These are phyloP conservation scores for Salix brachista DNA, from an alignment of 345 rosid species.

Conservation along the genomic window DNA sequence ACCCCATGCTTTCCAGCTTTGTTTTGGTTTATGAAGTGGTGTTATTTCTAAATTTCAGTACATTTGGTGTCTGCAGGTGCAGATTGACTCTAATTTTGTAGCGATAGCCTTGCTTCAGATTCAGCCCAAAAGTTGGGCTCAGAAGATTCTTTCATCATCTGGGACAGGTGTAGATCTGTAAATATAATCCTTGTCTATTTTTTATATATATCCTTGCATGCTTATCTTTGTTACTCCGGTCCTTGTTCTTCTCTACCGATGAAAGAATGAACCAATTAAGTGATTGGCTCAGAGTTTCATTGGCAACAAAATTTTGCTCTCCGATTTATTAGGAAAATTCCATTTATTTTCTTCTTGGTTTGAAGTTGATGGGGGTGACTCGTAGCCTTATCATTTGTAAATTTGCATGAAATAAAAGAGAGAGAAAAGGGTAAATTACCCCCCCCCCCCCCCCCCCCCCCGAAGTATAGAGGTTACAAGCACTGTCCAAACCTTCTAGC, in stretches of 20 bases:
- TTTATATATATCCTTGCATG: not conserved
- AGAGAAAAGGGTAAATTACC: too few species aligned
- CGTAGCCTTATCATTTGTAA: too few species aligned
- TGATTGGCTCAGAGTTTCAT: constrained; percentile 19
- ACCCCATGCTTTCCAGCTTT: not conserved
- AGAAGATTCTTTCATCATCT: not conserved
- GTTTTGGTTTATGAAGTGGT: not conserved
- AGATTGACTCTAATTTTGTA: constrained; percentile 11
- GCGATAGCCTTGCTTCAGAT: constrained; percentile 3
- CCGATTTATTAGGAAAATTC: constrained; percentile 11
- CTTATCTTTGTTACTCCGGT: constrained; percentile 5
- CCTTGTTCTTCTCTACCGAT: constrained; percentile 5
- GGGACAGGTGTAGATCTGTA: constrained; percentile 26
- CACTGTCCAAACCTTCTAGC: too few species aligned
- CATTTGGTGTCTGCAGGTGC: constrained; percentile 24
- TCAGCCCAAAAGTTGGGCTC: constrained; percentile 3
- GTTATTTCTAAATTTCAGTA: constrained; percentile 3
- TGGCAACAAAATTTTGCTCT: constrained; percentile 26
- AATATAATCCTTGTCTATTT: constrained; percentile 15
- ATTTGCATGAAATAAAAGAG: too few species aligned
- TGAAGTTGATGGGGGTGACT: not conserved
- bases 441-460: too few species aligned
- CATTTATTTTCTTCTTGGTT: not conserved
- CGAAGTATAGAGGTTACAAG: too few species aligned
- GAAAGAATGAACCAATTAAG: constrained; percentile 17